Evolutionary conservation across 2,329 filamentous ascomycete genomes (phyloP).

Genomic region (Fusarium marasasianum): DNA sequence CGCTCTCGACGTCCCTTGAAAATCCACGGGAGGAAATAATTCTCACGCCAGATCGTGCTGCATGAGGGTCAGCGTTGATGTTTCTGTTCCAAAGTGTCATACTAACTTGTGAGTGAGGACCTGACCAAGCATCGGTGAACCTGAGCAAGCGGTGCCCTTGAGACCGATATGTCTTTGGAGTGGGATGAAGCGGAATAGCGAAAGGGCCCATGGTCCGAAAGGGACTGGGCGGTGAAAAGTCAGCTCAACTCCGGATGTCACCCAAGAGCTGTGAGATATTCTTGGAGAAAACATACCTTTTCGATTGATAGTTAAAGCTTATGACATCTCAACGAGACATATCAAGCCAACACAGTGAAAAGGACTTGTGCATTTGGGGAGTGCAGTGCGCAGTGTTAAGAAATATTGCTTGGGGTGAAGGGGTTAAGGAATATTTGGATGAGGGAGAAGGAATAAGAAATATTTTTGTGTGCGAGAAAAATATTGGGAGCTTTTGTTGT

Average conservation of each 20-base stretch:
- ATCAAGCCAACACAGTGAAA: not conserved
- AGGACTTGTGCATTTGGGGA: not conserved
- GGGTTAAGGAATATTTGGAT: not conserved
- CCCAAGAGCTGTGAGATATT: not conserved
- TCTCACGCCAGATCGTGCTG: too few species aligned
- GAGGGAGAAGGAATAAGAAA: not conserved
- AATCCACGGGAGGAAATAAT: too few species aligned
- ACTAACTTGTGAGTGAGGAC: not conserved
- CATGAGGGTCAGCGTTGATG: not conserved
- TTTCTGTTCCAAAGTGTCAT: not conserved
- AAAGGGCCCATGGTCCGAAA: not conserved
- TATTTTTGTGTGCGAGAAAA: not conserved
- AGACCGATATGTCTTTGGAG: too few species aligned
- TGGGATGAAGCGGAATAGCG: too few species aligned
- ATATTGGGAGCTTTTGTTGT: not conserved
- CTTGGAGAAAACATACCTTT: not conserved
- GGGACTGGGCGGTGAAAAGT: not conserved
- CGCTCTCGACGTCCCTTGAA: not conserved
- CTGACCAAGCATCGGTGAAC: not conserved
- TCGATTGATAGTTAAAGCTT: not conserved
- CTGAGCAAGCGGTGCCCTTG: not conserved
- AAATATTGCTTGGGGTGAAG: not conserved
- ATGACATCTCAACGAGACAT: not conserved
- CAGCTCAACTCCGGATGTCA: not conserved
- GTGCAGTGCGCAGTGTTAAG: not conserved